Evolutionary conservation across 129 eudicot species (phyloP), one percentile per base, ranked within the genome.

Genomic region (Centaurea solstitialis): DNA sequence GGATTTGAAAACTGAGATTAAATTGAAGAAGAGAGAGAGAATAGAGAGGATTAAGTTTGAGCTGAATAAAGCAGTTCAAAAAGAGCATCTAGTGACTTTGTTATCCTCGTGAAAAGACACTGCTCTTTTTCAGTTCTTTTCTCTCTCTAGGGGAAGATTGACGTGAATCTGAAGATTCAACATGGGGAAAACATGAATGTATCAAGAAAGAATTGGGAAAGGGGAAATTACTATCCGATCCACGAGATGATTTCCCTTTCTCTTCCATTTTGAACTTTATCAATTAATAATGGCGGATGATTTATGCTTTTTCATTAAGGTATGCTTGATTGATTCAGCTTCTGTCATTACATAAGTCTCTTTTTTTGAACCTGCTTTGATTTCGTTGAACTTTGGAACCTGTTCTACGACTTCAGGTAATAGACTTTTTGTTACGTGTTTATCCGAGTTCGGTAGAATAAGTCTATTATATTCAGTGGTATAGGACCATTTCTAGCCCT

Each of bases 221-320:
- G 69, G 85, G 77, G 66, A 73, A 77, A 41, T 84, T 50, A 10
- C 38, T 26, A 84, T 61, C 65, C 47, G 72, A 80, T 78, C 73
- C 57, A 28, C 80, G 59, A 17, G 76, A 81, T 82, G 83, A 74
- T 69, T 50, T 65, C 74, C 45, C 76, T 20, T 70, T 84, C 5
- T 40, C 62, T 79, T 66, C 82, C 43, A 45, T 57, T 89, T 75
- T 87, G 79, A 82, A 78, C 26, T 73, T 41, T 3, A n/a, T 73
- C 70, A 38, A 38, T 41, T 37, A 61, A 67, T 65, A 67, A 92
- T 92, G 97, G 84, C 89, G 21, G 93, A 85, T 76, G 88, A 74
- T 85, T 82, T 81, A 59, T 80, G 81, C 74, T 78, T 84, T 81
- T 82, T 84, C 88, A 35, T 67, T 68, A 89, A 87, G 94, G 97